These are phyloP conservation scores for Boletus rex-veris DNA, from an alignment of 768 basidiomycete genomes.

Conservation along the genomic window DNA sequence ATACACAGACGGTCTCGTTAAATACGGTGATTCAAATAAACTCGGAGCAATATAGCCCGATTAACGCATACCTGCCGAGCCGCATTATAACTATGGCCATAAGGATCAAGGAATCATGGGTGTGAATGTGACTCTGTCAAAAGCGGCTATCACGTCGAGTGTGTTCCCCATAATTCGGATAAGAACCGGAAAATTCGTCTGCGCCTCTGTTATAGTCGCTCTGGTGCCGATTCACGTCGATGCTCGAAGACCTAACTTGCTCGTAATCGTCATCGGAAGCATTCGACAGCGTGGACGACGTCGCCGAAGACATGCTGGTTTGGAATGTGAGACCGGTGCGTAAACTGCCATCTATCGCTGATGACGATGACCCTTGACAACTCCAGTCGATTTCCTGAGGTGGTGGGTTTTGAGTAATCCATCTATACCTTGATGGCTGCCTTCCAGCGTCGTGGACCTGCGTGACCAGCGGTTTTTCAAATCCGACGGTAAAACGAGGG, in stretches of 20 bases:
- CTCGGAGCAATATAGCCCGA: constrained; percentile 2
- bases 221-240: constrained; percentile 31
- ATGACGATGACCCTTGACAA: constrained; percentile 9
- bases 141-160: background rate
- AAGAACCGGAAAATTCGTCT: constrained; percentile 14
- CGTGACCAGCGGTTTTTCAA: constrained; percentile 45
- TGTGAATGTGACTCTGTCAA: background rate
- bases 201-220: constrained; percentile 18
- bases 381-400: constrained; percentile 28
- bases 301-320: constrained; percentile 34
- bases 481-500: constrained; percentile 38
- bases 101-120: constrained; percentile 12
- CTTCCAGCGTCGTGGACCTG: constrained; percentile 39
- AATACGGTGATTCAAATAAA: constrained; percentile 17
- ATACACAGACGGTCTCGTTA: constrained; percentile 12
- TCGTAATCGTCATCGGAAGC: constrained; percentile 34
- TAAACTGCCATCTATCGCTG: constrained; percentile 15
- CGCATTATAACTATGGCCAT: constrained; percentile 13
- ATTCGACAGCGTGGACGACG: constrained; percentile 33
- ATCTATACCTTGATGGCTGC: constrained; percentile 36
- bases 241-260: constrained; percentile 31
- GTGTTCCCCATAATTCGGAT: constrained; percentile 7
- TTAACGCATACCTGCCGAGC: constrained; percentile 1
- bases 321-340: constrained; percentile 34
- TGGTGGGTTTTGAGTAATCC: constrained; percentile 41